Conservation (phyloP, 192 early-diverging fungal genomes). For the Podila epicladia region DNA sequence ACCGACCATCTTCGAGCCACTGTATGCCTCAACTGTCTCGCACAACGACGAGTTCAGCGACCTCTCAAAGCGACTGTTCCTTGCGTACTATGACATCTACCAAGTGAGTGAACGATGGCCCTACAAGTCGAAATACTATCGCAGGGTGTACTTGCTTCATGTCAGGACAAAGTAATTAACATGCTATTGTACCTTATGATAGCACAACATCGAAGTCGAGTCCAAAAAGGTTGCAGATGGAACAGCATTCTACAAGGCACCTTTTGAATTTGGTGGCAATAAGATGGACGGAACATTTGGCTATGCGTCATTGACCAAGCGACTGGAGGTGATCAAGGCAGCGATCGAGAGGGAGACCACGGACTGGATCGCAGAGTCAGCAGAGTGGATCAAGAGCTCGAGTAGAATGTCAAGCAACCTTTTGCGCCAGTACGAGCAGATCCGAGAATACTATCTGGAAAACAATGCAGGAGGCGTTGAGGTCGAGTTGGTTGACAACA, state of each 20-base stretch:
- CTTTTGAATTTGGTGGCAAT: slow-evolving; percentile 65
- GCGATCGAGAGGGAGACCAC: slow-evolving; percentile 57
- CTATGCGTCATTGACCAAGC: slow-evolving; percentile 51
- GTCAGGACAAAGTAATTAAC: neutral
- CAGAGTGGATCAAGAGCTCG: slow-evolving; percentile 57
- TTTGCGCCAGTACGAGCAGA: slow-evolving; percentile 64
- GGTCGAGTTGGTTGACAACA: slow-evolving; percentile 55
- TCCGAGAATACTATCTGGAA: slow-evolving; percentile 56
- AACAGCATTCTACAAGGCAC: slow-evolving; percentile 47
- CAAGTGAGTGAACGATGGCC: slow-evolving; percentile 20
- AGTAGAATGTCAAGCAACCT: slow-evolving; percentile 65
- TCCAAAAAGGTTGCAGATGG: slow-evolving; percentile 57
- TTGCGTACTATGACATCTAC: slow-evolving; percentile 66
- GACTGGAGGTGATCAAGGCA: slow-evolving; percentile 56
- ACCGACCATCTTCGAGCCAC: slow-evolving; percentile 40
- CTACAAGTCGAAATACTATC: neutral
- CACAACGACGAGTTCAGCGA: slow-evolving; percentile 61
- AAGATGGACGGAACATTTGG: slow-evolving; percentile 62
- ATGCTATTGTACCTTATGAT: slow-evolving; percentile 10
- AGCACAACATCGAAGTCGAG: slow-evolving; percentile 57
- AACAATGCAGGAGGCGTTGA: slow-evolving; percentile 57
- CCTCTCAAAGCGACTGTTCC: slow-evolving; percentile 64
- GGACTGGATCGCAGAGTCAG: slow-evolving; percentile 57
- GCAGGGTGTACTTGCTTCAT: too few relatives aligned
- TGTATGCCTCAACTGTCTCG: slow-evolving; percentile 50